A percentile compares a stretch with the other conserved stretches of the same genome.
Conservation (phyloP, 768 basidiomycete species). For the Russula olivacea region DNA sequence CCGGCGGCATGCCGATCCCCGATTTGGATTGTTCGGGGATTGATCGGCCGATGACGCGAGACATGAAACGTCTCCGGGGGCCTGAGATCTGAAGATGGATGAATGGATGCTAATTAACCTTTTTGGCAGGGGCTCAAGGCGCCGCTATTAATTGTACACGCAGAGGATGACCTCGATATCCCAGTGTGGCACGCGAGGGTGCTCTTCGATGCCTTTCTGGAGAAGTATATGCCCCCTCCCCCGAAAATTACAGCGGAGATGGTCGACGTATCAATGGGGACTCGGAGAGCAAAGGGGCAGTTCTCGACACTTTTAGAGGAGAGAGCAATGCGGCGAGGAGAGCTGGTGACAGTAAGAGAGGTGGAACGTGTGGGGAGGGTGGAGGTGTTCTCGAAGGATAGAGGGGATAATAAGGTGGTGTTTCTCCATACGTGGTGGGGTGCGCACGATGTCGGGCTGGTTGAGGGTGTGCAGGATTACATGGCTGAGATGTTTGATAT, state of each 20-base stretch:
- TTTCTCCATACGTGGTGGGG: constrained; percentile 55
- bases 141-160: constrained; percentile 68
- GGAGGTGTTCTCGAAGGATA: constrained; percentile 45
- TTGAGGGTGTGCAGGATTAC: constrained; percentile 67
- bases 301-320: constrained; percentile 36
- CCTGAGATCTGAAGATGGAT: not conserved
- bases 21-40: not conserved
- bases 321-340: constrained; percentile 39
- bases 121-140: constrained; percentile 52
- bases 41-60: constrained; percentile 4
- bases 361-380: constrained; percentile 48
- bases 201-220: constrained; percentile 63
- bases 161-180: constrained; percentile 69
- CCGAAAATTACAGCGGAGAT: constrained; percentile 33
- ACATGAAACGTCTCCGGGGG: not conserved
- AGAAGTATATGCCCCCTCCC: constrained; percentile 47
- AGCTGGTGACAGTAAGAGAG: constrained; percentile 41
- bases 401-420: constrained; percentile 40
- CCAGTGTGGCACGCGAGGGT: constrained; percentile 59
- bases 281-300: constrained; percentile 43
- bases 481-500: constrained; percentile 32
- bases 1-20: not conserved
- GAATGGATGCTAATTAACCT: not conserved
- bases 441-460: constrained; percentile 51
- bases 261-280: constrained; percentile 30